Base-by-base conservation (phyloP, 2,329 filamentous ascomycete genomes). In the Xylariaceae sp. region DNA sequence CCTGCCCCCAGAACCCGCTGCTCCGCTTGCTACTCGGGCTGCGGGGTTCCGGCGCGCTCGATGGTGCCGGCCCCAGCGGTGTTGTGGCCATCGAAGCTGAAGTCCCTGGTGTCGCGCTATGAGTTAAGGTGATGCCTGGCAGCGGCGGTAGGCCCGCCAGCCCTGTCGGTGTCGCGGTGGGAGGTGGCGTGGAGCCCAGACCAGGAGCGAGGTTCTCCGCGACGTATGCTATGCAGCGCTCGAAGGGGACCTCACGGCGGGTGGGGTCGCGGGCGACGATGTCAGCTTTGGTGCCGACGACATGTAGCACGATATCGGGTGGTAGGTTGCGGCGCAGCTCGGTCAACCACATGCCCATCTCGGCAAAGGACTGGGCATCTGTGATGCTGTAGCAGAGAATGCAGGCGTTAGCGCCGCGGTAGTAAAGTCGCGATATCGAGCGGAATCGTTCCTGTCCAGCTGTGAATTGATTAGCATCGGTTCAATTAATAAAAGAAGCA, bases 381-480 rank as follows among this genome's bases (percentile, higher is more conserved):
- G 92, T 96, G 70, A 97, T 95, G 76, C 90, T 90, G 77, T 97
- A 97, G 80, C 92, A 96, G 40, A 97, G 83, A 55, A 97, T 91
- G 66, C 91, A 94, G 53, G 92, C 92, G 69, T 96, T 93, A 58
- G 93, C 93, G 69, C 92, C 92, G 68, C 93, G 88, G 75, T 99
- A 99, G 79, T 97, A 97, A 48, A 99, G 84, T 51, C 92, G 88
- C 8, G 91, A 95, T 67, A 99, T 97, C 58, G 89, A 92, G 64
- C 93, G 86, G 72, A 97, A 99, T 51, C 93, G 86, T 77, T 99
- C 93, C 70, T 99, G 93, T 57, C 93, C 93, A 52, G 93, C 85
- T 79, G 70, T 50, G 30, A 29, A 9, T 45, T 48, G 32, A 47
- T 65, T 27, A 66, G 56, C 33, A 43, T 53, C n/a, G 24, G 18